phyloP scores from a whole-genome alignment of 352 stramenopile genomes.

The Phytophthora kernoviae region DNA sequence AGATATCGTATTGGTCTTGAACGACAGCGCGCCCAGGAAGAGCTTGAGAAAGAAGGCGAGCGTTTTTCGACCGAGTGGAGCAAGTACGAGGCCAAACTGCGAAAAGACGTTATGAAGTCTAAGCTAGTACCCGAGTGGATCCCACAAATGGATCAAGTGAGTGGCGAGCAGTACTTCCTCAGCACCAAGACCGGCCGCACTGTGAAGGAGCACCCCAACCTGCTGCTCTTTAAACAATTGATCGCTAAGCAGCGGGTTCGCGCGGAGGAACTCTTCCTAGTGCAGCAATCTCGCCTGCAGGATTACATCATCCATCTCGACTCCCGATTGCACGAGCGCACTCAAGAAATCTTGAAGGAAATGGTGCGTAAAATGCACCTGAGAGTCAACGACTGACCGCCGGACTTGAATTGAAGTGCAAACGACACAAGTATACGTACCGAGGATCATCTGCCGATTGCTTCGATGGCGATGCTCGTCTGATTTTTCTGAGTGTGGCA shows the following conservation, averaged over 20 bases:
- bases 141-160: slow-evolving; percentile 41
- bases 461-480: not conserved
- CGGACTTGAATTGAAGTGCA: not conserved
- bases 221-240: slow-evolving; percentile 33
- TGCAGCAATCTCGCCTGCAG: slow-evolving; percentile 26
- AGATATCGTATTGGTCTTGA: slow-evolving; percentile 37
- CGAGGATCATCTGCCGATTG: slow-evolving; percentile 1
- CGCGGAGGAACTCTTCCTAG: slow-evolving; percentile 23
- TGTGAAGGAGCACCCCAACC: slow-evolving; percentile 43
- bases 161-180: slow-evolving; percentile 46
- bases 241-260: slow-evolving; percentile 31
- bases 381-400: not conserved
- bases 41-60: slow-evolving; percentile 28
- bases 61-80: slow-evolving; percentile 36
- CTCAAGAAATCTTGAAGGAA: slow-evolving; percentile 11
- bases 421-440: not conserved
- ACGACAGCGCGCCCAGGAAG: slow-evolving; percentile 15
- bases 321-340: slow-evolving; percentile 7
- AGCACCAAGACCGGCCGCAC: slow-evolving; percentile 43
- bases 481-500: not conserved
- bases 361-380: slow-evolving; percentile 9
- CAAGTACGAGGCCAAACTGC: slow-evolving; percentile 42
- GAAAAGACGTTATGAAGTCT: slow-evolving; percentile 41
- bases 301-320: slow-evolving; percentile 31
- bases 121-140: slow-evolving; percentile 48